Evolutionary conservation across 106 monocot species (phyloP).

Genomic region (Dioscorea zingiberensis): DNA sequence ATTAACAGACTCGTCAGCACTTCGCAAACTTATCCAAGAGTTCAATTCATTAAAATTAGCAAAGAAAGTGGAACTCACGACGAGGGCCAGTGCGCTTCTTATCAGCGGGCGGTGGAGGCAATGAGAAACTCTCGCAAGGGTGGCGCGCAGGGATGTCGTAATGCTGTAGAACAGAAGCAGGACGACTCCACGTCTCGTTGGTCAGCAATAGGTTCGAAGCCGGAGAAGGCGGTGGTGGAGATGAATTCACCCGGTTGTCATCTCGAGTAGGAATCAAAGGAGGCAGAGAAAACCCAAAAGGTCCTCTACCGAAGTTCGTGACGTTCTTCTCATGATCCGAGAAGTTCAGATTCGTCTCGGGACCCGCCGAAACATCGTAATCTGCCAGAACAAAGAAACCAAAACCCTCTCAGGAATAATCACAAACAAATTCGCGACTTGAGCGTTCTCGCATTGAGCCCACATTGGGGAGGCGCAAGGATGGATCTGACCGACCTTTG

Average conservation of each 20-base stretch:
- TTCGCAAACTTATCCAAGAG: background rate
- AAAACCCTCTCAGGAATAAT: background rate
- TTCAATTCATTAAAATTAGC: constrained; percentile 3
- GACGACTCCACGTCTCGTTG: background rate
- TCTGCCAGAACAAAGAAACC: constrained; percentile 12
- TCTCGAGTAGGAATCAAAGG: constrained; percentile 11
- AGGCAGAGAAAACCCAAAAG: background rate
- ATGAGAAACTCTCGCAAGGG: constrained; percentile 48
- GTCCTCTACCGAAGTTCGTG: constrained; percentile 7
- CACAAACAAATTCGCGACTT: background rate
- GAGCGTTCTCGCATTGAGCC: background rate
- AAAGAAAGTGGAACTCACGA: constrained; percentile 35
- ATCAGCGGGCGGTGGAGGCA: constrained; percentile 28
- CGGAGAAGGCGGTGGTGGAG: background rate
- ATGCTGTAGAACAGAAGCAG: constrained; percentile 6
- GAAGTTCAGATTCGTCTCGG: constrained; percentile 21
- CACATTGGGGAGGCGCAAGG: background rate
- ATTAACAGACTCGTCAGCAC: constrained; percentile 7
- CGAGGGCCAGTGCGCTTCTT: constrained; percentile 51
- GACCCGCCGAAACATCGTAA: constrained; percentile 36
- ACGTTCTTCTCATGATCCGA: constrained; percentile 18
- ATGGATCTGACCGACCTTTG: background rate
- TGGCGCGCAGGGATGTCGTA: constrained; percentile 20
- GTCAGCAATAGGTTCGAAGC: background rate
- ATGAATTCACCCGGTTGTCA: constrained; percentile 7